Evolutionary conservation across 805 yeast genomes (phyloP), one percentile per base, ranked within the genome.

Genomic region (Ogataea paraovalis): DNA sequence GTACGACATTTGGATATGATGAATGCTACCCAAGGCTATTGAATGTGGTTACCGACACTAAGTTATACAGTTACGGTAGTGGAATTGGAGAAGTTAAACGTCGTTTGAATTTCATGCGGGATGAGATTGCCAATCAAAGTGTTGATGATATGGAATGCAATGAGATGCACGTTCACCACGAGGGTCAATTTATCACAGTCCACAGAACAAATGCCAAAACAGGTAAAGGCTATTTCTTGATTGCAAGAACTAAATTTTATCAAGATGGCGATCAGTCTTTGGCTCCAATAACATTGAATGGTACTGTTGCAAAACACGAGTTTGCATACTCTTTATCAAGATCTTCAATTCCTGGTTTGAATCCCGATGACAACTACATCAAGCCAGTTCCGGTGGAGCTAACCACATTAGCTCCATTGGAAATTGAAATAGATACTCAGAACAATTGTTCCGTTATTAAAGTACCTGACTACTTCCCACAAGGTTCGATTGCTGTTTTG

Each of bases 101-200:
- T 14, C 69, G 74, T 48, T 67, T 87, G 45, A 78, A 84, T 60
- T 65, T 65, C 10, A 77, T 86, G n/a, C 73, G 94, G 54, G 67
- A 71, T 38, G 64, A 72, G 10, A 73, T 86, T 43, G 81, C 88
- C 1, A 65, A 64, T 20, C 81, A 82, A 50, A 71, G 75, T 52
- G 70, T 73, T 38, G 95, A 87, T 53, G 72, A 74, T 41, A 50
- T 60, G 41, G 72, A 72, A 44, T 75, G 73, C 48, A 87, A 87
- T 57, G 97, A 92, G 66, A 89, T 87, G 86, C 92, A 87, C 64
- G 87, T 92, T 37, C 97, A 92, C 61, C 97, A 87, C 59, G 96
- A 90, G 53, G 96, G 87, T 13, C 96, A 91, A 64, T 92, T 76
- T 64, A 87, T 92, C 49, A 91, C 97, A 0, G 82, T 92, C 46